Evolutionary conservation across 2,329 filamentous ascomycete genomes (phyloP).

Genomic region (Neobulgaria alba): DNA sequence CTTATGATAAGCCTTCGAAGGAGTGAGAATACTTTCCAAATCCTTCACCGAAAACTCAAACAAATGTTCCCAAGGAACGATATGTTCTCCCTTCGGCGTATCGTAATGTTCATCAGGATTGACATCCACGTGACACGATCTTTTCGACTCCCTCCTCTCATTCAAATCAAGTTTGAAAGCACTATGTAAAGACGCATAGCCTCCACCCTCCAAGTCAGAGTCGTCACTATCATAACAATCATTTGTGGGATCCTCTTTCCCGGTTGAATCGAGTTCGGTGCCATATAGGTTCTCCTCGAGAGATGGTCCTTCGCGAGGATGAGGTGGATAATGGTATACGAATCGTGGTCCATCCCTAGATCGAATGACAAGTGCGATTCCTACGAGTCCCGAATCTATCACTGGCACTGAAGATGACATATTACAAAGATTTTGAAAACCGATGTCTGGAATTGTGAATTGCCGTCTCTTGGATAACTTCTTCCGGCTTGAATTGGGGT

Average conservation of each 20-base stretch:
- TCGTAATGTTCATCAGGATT: conserved; percentile 36
- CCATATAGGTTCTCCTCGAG: conserved; percentile 21
- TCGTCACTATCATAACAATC: conserved; percentile 29
- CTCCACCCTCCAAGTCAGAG: conserved; percentile 42
- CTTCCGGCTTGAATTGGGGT: no score
- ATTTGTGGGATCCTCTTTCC: conserved; percentile 7
- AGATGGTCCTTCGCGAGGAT: conserved; percentile 33
- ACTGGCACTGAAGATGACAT: conserved; percentile 7
- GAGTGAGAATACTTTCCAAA: conserved; percentile 71
- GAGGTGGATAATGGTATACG: conserved; percentile 79
- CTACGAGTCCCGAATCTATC: conserved; percentile 41
- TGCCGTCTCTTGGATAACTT: no score
- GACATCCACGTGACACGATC: conserved; percentile 18
- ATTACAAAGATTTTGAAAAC: no score
- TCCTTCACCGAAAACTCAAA: conserved; percentile 68
- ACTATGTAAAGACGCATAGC: conserved; percentile 32
- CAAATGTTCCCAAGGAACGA: conserved; percentile 63
- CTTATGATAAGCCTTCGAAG: conserved; percentile 69
- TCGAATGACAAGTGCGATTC: conserved; percentile 31
- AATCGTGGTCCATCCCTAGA: conserved; percentile 73
- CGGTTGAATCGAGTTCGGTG: conserved; percentile 25
- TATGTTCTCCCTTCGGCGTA: conserved; percentile 46
- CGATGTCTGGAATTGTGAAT: no score
- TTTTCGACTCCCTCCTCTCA: conserved; percentile 10
- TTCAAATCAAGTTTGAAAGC: conserved; percentile 19